phyloP scores from a whole-genome alignment of 2,329 filamentous ascomycete genomes.

The Botrytis tulipae region DNA sequence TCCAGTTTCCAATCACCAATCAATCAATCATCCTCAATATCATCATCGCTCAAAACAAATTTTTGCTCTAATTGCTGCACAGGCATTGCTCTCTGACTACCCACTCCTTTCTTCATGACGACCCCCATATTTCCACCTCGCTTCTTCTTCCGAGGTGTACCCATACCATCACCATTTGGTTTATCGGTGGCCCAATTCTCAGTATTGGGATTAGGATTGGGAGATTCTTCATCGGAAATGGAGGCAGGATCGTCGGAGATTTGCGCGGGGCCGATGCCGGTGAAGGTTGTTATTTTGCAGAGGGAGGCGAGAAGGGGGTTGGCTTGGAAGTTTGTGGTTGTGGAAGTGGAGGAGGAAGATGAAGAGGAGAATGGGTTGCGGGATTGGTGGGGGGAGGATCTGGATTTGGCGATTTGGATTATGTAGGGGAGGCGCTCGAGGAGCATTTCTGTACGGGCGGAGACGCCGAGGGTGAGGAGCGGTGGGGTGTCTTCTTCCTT shows the following conservation, averaged over 20 bases:
- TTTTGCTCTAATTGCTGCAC: slow-evolving; percentile 51
- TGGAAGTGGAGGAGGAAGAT: slow-evolving; percentile 7
- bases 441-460: slow-evolving; percentile 70
- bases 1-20: not conserved
- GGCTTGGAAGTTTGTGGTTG: not conserved
- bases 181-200: slow-evolving; percentile 63
- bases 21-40: slow-evolving; percentile 67
- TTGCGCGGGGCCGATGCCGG: slow-evolving; percentile 7
- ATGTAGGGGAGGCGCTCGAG: slow-evolving; percentile 88
- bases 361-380: not conserved
- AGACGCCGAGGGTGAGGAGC: slow-evolving; percentile 57
- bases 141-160: slow-evolving; percentile 47
- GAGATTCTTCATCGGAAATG: slow-evolving; percentile 34
- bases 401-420: slow-evolving; percentile 55
- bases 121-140: slow-evolving; percentile 26
- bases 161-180: slow-evolving; percentile 52
- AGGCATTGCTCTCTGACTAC: slow-evolving; percentile 24
- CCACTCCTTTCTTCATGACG: slow-evolving; percentile 31
- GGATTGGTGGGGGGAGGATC: slow-evolving; percentile 24
- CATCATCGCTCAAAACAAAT: slow-evolving; percentile 75
- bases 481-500: slow-evolving; percentile 39
- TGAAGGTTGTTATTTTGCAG: slow-evolving; percentile 4
- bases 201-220: not conserved
- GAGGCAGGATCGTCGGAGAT: slow-evolving; percentile 40
- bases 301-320: slow-evolving; percentile 8